phyloP scores from a whole-genome alignment of 805 yeast genomes.

The Brettanomyces sp. region DNA sequence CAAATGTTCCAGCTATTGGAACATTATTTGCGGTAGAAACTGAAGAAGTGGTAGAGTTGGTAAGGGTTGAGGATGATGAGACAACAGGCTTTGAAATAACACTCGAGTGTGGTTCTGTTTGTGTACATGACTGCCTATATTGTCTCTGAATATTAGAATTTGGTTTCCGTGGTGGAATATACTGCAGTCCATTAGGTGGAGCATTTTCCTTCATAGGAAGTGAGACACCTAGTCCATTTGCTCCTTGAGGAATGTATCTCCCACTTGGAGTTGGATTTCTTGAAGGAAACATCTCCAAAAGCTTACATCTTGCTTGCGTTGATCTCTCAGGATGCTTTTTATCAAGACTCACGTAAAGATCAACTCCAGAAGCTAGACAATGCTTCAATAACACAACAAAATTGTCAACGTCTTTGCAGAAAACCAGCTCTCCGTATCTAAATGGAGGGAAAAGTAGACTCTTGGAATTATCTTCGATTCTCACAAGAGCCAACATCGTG shows the following conservation, averaged over 20 bases:
- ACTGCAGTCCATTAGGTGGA: background rate
- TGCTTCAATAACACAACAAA: constrained; percentile 12
- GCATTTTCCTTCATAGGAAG: background rate
- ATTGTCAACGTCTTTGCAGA: constrained; percentile 10
- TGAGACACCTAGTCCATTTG: background rate
- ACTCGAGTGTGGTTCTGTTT: too few species aligned
- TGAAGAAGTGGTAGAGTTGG: too few species aligned
- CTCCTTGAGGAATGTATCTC: background rate
- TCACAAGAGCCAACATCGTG: constrained; percentile 19
- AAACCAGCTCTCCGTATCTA: constrained; percentile 18
- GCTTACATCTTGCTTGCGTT: background rate
- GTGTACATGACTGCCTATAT: too few species aligned
- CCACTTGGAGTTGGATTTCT: background rate
- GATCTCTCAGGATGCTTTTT: constrained; percentile 1
- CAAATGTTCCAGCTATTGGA: background rate
- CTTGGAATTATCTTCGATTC: constrained; percentile 20
- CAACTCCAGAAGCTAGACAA: constrained; percentile 4
- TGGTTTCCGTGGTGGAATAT: background rate
- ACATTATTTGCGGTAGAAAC: too few species aligned
- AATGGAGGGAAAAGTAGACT: constrained; percentile 28
- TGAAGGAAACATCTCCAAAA: constrained; percentile 7
- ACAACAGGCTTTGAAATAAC: too few species aligned
- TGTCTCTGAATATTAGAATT: background rate
- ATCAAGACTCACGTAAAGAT: constrained; percentile 6
- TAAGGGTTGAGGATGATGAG: too few species aligned